These are phyloP conservation scores for Beauveria bassiana DNA, from an alignment of 2,329 filamentous ascomycete species.

Conservation along the genomic window DNA sequence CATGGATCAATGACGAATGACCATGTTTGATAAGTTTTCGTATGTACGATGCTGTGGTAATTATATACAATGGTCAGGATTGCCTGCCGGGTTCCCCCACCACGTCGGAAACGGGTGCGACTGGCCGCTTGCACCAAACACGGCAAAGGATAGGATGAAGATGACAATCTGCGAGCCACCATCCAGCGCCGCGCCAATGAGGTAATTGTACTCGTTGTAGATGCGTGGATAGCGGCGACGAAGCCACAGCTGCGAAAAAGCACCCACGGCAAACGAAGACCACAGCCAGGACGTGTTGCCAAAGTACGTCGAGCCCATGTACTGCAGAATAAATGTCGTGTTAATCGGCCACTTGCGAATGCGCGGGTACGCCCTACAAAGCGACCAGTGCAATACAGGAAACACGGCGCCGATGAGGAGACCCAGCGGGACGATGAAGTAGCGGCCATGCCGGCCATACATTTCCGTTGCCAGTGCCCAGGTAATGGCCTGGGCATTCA, in stretches of 20 bases:
- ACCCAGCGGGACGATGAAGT: conserved; percentile 30
- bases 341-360: conserved; percentile 27
- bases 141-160: conserved; percentile 21
- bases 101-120: conserved; percentile 16
- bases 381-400: conserved; percentile 27
- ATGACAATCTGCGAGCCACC: conserved; percentile 21
- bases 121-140: conserved; percentile 18
- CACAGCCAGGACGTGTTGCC: conserved; percentile 30
- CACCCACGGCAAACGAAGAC: conserved; percentile 25
- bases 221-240: conserved; percentile 17
- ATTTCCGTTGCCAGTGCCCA: conserved; percentile 32
- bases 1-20: too few relatives aligned
- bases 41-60: too few relatives aligned
- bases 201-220: conserved; percentile 22
- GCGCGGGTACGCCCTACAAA: conserved; percentile 19
- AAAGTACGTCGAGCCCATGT: conserved; percentile 30
- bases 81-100: conserved; percentile 16
- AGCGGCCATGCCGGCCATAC: conserved; percentile 30
- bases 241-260: conserved; percentile 22
- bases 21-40: too few relatives aligned
- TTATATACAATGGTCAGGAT: conserved; percentile 15
- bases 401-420: conserved; percentile 35
- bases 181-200: conserved; percentile 20
- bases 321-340: conserved; percentile 33
- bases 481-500: conserved; percentile 29